Conservation (phyloP, 2,329 filamentous ascomycete species). For the Pezicula neosporulosa region DNA sequence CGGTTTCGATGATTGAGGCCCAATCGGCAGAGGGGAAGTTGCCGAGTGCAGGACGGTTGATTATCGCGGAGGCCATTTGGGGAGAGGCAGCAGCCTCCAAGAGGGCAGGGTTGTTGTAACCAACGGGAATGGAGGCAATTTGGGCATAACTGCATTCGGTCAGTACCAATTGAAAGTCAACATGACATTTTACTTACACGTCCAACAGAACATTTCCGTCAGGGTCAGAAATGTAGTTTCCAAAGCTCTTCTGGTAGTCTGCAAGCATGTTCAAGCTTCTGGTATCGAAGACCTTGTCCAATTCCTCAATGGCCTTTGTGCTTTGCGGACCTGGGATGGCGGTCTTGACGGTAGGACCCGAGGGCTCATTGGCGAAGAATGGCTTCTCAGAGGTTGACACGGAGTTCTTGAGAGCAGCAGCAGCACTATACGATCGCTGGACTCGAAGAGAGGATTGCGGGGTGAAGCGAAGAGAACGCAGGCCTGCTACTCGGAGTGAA, state of each 20-base stretch:
- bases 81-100: conserved; percentile 61
- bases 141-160: conserved; percentile 59
- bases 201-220: conserved; percentile 48
- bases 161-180: conserved; percentile 8
- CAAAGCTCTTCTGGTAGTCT: conserved; percentile 48
- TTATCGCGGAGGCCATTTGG: conserved; percentile 69
- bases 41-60: conserved; percentile 76
- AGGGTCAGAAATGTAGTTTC: conserved; percentile 49
- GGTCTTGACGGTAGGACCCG: conserved; percentile 28
- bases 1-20: conserved; percentile 67
- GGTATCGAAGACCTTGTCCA: conserved; percentile 48
- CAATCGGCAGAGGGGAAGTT: conserved; percentile 79
- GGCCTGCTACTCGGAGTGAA: conserved; percentile 26
- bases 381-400: conserved; percentile 14
- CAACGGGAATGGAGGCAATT: conserved; percentile 80
- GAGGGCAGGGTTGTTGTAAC: conserved; percentile 75
- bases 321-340: conserved; percentile 35
- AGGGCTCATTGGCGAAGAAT: conserved; percentile 28
- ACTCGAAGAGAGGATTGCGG: conserved; percentile 6
- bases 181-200: conserved; percentile 33
- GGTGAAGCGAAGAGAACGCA: conserved; percentile 19
- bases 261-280: conserved; percentile 49
- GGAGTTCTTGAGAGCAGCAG: conserved; percentile 17
- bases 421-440: conserved; percentile 17
- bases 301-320: conserved; percentile 34